Conservation (phyloP, 192 early-diverging fungal genomes). For the Linnemannia hyalina region DNA sequence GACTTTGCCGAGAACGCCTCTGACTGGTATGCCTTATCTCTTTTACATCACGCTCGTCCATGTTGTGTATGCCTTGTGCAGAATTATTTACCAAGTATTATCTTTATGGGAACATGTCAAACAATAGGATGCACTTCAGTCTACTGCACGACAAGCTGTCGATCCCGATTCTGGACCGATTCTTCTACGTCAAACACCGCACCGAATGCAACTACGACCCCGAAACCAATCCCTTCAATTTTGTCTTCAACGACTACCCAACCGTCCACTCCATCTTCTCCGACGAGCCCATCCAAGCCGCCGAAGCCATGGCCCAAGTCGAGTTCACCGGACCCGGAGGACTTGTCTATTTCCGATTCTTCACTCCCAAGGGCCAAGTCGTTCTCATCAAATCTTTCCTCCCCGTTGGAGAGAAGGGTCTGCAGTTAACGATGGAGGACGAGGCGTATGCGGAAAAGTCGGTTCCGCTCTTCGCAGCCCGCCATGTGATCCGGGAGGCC, state of each 20-base stretch:
- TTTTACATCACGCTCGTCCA: neutral
- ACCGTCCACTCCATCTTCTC: constrained; percentile 47
- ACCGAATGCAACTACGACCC: constrained; percentile 53
- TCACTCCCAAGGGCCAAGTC: constrained; percentile 44
- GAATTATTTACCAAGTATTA: neutral
- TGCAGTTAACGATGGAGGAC: constrained; percentile 53
- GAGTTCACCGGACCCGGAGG: constrained; percentile 53
- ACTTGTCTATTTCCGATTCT: constrained; percentile 54
- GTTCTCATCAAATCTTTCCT: constrained; percentile 45
- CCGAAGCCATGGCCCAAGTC: constrained; percentile 45
- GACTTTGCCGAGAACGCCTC: constrained; percentile 56
- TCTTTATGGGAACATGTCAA: neutral
- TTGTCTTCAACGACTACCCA: constrained; percentile 55
- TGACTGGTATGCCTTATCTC: constrained; percentile 24
- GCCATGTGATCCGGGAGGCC: constrained; percentile 43
- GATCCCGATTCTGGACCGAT: constrained; percentile 49
- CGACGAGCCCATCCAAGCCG: constrained; percentile 36
- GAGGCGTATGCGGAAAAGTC: constrained; percentile 51
- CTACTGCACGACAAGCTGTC: constrained; percentile 39
- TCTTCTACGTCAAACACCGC: constrained; percentile 42
- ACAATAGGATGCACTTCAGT: constrained; percentile 50
- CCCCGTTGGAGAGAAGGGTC: constrained; percentile 47
- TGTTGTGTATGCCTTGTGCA: too few relatives aligned
- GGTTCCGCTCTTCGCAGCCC: constrained; percentile 35
- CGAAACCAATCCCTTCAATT: constrained; percentile 47